Evolutionary conservation across 2,329 filamentous ascomycete species (phyloP).

Genomic region (Rhynchosporium agropyri): DNA sequence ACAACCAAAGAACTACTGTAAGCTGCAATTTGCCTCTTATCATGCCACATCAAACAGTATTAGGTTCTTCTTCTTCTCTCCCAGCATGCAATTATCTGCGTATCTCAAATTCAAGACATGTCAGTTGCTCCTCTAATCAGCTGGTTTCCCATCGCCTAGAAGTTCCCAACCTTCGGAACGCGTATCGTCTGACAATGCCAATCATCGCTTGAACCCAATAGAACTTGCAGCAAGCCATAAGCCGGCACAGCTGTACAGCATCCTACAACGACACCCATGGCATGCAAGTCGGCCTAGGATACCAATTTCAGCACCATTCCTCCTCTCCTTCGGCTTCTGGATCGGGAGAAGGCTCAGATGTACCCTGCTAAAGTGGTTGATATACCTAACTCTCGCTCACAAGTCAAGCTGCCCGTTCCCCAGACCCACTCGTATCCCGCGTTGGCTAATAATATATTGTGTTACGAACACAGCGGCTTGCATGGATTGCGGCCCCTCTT

Average conservation of each 20-base stretch:
- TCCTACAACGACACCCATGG: not conserved
- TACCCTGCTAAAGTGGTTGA: constrained; percentile 3
- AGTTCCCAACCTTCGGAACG: not conserved
- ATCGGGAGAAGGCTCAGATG: not conserved
- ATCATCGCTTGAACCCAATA: not conserved
- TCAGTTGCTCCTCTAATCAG: no score
- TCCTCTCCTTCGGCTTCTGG: constrained; percentile 7
- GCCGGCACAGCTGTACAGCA: not conserved
- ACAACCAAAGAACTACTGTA: not conserved
- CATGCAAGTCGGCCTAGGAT: constrained; percentile 1
- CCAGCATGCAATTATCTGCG: not conserved
- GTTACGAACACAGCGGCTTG: not conserved
- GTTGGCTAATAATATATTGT: not conserved
- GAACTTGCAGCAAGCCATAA: constrained; percentile 7
- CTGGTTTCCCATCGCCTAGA: not conserved
- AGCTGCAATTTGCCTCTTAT: constrained; percentile 4
- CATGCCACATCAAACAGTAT: not conserved
- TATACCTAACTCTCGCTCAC: not conserved
- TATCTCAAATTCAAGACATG: no score
- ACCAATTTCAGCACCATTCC: not conserved
- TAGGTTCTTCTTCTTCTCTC: no score
- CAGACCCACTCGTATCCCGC: not conserved
- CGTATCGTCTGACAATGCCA: not conserved
- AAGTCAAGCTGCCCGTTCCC: not conserved
- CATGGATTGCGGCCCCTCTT: constrained; percentile 1